Conservation (phyloP, 176 grass and related monocot genomes). For the Thalia dealbata region DNA sequence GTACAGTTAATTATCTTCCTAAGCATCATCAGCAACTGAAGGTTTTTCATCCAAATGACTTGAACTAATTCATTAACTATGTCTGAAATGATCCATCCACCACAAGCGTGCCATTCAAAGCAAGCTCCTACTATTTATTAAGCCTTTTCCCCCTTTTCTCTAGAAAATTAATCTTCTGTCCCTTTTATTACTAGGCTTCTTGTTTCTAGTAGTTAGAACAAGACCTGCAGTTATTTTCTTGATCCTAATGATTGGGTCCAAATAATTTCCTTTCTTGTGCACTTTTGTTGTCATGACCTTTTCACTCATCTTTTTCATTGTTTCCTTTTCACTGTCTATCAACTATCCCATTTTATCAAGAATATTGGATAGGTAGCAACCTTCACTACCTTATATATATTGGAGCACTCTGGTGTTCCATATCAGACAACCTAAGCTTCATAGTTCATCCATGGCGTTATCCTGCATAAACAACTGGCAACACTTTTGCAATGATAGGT, state of each 20-base stretch:
- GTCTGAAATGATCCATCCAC: not conserved
- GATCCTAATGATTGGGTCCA: not conserved
- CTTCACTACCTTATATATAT: slow-evolving; percentile 11
- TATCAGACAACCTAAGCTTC: not conserved
- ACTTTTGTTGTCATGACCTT: not conserved
- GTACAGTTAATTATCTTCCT: too few species aligned
- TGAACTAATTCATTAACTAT: not conserved
- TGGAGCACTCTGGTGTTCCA: not conserved
- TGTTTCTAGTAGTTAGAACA: not conserved
- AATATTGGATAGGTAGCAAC: not conserved
- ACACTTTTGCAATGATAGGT: not conserved
- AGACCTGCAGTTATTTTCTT: not conserved
- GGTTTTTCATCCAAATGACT: not conserved
- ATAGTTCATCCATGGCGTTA: slow-evolving; percentile 4
- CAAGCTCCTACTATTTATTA: not conserved
- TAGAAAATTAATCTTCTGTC: slow-evolving; percentile 7
- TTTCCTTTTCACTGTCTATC: not conserved
- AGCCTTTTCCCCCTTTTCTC: not conserved
- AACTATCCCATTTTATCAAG: not conserved
- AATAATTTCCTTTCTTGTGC: not conserved
- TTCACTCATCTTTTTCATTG: not conserved
- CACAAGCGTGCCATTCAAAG: not conserved
- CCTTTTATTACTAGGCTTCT: not conserved
- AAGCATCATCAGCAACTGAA: too few species aligned
- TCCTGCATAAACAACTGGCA: slow-evolving; percentile 2